Percentiles rank a stretch among this genome's conserved stretches.
These are phyloP conservation scores for Zalerion maritima DNA, from an alignment of 495 filamentous ascomycete genomes.

Conservation along the genomic window DNA sequence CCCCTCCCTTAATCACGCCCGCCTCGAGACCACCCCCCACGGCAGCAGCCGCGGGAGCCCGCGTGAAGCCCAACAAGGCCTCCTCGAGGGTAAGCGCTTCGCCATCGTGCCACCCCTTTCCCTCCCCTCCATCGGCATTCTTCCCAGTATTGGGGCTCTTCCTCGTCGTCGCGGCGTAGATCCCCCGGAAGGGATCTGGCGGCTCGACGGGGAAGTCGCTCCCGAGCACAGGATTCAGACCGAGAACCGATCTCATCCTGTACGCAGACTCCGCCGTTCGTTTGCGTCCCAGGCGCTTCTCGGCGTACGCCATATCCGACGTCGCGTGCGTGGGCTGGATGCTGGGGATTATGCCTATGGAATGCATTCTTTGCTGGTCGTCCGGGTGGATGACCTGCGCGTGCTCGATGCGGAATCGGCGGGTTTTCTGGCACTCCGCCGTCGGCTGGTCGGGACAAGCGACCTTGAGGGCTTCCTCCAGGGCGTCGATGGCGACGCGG, in stretches of 20 bases:
- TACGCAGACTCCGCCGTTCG: conserved; percentile 39
- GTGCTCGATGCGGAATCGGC: conserved; percentile 51
- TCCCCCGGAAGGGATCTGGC: conserved; percentile 41
- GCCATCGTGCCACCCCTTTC: conserved; percentile 35
- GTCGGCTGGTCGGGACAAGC: conserved; percentile 29
- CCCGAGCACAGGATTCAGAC: conserved; percentile 34
- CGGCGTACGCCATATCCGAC: conserved; percentile 46
- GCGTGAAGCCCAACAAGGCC: conserved; percentile 43
- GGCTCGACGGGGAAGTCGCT: conserved; percentile 55
- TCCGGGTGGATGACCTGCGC: conserved; percentile 47
- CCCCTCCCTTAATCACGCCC: conserved; percentile 36
- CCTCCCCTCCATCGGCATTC: conserved; percentile 23
- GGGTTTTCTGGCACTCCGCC: conserved; percentile 25
- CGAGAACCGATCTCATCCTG: conserved; percentile 38
- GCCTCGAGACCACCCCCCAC: conserved; percentile 34
- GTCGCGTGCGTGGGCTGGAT: conserved; percentile 57
- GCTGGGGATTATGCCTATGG: conserved; percentile 45
- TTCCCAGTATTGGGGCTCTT: conserved; percentile 33
- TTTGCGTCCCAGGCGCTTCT: conserved; percentile 33
- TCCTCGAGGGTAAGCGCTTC: conserved; percentile 37
- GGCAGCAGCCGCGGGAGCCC: conserved; percentile 26
- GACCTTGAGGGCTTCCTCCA: conserved; percentile 27
- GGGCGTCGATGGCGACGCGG: conserved; percentile 40
- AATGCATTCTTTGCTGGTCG: conserved; percentile 38
- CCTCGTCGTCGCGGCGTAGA: conserved; percentile 46